Base-by-base conservation (phyloP, 257 asterid species). In the Mentha longifolia region DNA sequence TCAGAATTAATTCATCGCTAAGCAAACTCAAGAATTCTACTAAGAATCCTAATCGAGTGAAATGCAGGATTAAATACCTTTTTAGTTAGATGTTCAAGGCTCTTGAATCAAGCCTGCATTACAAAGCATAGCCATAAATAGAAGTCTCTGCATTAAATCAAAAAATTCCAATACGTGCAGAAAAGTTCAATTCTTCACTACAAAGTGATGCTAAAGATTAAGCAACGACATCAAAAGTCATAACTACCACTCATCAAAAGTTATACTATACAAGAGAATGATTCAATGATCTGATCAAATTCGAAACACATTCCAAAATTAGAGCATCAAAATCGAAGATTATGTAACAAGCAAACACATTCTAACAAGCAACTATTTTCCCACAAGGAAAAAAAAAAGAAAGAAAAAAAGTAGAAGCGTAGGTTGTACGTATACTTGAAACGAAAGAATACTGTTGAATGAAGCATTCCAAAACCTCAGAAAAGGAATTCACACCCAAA, bases 91-190 rank as follows among this genome's bases (percentile, higher is more conserved):
- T 75, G 81, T 78, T 85, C 71, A 80, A 69, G 73, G 66, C 68
- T 37, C 65, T 72, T 78, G 76, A 49, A 72, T 79, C 86, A 75
- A 67, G 70, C 92, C 97, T 90, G 85, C 86, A 76, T 59, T 10
- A 71, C 46, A 77, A 70, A 65, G 19, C 28, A 67, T 25, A 46
- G 41, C 19, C 16, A 79, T 77, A 39, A 78, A 25, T 17, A 70
- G 5, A 9, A 5, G 52, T 35, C 25, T 51, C 49, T 3, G 6
- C 61, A 35, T 57, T 9, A 9, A 22, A 46, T 55, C 69, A 50
- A 55, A 13, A 3, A 33, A 19, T 15, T 15, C 71, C 60, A 72
- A 10, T 42, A 73, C 72, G 33, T 35, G 43, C 11, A 30, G 37
- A 55, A 25, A 75, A 25, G 12, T 31, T 57, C 50, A 39, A 15